Conservation (phyloP, 208 protist genomes). For the Acanthamoeba lenticulata region DNA sequence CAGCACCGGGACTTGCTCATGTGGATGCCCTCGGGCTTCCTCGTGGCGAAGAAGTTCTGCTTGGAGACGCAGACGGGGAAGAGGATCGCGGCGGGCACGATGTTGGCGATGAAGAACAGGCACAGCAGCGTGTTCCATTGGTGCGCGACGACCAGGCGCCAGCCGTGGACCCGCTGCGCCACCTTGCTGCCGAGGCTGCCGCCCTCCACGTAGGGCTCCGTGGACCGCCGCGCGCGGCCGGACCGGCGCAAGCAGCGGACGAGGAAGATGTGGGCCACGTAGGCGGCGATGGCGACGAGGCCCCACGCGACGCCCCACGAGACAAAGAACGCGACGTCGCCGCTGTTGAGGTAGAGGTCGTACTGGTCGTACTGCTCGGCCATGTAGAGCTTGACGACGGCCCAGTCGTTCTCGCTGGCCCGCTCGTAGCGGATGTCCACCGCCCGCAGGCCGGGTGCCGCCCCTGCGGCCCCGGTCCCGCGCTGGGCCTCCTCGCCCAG, state of each 20-base stretch:
- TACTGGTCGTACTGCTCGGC: constrained; percentile 39
- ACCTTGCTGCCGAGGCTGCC: neutral
- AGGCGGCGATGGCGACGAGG: neutral
- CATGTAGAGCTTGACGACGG: constrained; percentile 24
- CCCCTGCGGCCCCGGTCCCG: too few species aligned
- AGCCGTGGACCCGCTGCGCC: neutral
- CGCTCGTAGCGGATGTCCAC: neutral
- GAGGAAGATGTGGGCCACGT: constrained; percentile 3
- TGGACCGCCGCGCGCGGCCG: neutral
- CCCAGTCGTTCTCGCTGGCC: constrained; percentile 1
- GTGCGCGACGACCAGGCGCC: neutral
- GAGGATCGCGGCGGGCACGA: neutral
- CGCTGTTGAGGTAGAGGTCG: constrained; percentile 36
- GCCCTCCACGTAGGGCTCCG: neutral
- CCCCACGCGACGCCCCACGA: neutral
- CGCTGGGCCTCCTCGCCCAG: neutral
- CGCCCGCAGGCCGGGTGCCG: neutral
- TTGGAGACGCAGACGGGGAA: neutral
- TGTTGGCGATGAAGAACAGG: constrained; percentile 5
- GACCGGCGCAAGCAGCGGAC: neutral
- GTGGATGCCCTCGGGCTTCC: constrained; percentile 11
- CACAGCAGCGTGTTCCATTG: constrained; percentile 28
- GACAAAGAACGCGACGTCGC: neutral
- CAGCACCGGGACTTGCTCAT: neutral
- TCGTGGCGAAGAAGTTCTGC: constrained; percentile 14